Percentiles rank a stretch among this genome's conserved stretches.
Conservation (phyloP, 345 rosid species). For the Salix purpurea region DNA sequence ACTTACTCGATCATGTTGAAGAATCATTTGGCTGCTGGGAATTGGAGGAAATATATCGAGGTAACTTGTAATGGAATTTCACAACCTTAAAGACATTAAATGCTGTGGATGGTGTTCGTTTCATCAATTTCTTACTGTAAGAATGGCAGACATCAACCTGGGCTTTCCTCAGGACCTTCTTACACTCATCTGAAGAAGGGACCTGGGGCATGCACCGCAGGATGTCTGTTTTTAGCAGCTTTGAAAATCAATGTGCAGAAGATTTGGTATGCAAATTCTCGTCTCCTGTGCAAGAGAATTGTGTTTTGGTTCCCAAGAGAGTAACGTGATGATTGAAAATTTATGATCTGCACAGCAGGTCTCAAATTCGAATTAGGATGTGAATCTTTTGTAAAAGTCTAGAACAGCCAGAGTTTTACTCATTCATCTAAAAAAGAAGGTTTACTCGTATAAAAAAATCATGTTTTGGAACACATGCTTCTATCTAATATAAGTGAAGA, state of each 20-base stretch:
- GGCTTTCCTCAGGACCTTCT: not conserved
- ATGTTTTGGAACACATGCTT: no score
- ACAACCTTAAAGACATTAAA: not conserved
- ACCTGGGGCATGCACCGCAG: not conserved
- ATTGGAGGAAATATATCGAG: conserved; percentile 97
- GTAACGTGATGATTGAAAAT: no score
- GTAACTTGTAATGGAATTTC: conserved; percentile 24
- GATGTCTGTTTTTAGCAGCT: not conserved
- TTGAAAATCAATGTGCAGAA: conserved; percentile 17
- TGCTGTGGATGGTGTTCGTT: not conserved
- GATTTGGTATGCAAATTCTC: conserved; percentile 48
- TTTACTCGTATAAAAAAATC: no score
- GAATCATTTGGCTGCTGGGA: conserved; percentile 72
- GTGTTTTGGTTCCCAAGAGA: not conserved
- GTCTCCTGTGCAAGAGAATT: conserved; percentile 7
- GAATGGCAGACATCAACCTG: not conserved
- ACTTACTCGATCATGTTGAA: conserved; percentile 62
- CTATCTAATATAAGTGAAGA: no score
- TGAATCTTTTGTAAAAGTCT: accelerated
- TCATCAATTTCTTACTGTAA: conserved; percentile 2
- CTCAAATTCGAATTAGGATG: no score
- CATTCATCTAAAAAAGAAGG: accelerated
- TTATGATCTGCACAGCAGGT: no score
- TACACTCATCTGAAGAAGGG: not conserved
- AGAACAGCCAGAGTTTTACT: no score